phyloP scores from a whole-genome alignment of 768 basidiomycete species.

The Chalciporus sphaerocephalus region DNA sequence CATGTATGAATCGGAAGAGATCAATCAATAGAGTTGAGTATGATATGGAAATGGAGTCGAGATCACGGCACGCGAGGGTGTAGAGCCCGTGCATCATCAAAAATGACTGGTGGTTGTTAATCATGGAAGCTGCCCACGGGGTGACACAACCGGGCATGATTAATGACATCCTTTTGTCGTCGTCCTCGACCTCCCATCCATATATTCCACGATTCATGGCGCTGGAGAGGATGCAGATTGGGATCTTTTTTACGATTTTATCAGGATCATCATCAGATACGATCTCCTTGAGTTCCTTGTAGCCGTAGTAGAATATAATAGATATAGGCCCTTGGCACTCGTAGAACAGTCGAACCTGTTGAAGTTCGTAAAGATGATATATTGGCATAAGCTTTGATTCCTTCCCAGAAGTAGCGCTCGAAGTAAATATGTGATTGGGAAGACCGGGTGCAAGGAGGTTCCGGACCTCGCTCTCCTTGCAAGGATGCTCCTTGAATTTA shows the following conservation, averaged over 20 bases:
- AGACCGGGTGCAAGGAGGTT: constrained; percentile 16
- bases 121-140: constrained; percentile 16
- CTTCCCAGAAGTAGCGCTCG: constrained; percentile 14
- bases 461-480: constrained; percentile 7
- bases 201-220: neutral
- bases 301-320: neutral
- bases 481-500: constrained; percentile 6
- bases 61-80: constrained; percentile 6
- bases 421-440: constrained; percentile 9
- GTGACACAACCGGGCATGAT: constrained; percentile 11
- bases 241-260: neutral
- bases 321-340: too few species aligned
- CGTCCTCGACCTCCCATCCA: neutral
- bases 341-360: too few species aligned
- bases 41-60: constrained; percentile 21
- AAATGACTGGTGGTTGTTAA: constrained; percentile 20
- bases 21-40: constrained; percentile 21
- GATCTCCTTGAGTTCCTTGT: neutral
- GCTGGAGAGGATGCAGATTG: neutral
- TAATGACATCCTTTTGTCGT: neutral
- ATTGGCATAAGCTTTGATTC: constrained; percentile 7
- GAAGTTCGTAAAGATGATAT: too few species aligned
- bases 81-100: constrained; percentile 23
- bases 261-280: neutral
- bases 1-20: constrained; percentile 17